Evolutionary conservation across 345 rosid genomes (phyloP).

Genomic region (Adansonia digitata): DNA sequence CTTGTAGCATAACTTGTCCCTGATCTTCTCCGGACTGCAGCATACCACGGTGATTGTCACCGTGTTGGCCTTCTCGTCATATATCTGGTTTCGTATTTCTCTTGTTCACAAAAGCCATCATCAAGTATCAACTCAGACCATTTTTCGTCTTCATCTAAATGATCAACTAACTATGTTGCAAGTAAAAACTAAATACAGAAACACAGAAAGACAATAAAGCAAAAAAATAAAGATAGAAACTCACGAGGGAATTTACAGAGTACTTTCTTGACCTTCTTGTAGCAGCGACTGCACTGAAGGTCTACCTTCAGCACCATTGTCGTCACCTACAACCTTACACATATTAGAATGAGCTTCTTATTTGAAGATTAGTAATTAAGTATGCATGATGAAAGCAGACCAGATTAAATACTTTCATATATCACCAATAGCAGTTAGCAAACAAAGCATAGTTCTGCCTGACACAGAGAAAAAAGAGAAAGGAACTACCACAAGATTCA

Average conservation of each 20-base stretch:
- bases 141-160: background rate
- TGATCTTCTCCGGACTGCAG: conserved; percentile 70
- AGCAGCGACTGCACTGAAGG: conserved; percentile 62
- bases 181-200: background rate
- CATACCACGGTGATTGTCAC: conserved; percentile 70
- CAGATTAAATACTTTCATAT: no score
- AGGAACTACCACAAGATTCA: no score
- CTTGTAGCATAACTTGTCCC: conserved; percentile 48
- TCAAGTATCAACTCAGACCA: conserved; percentile 35
- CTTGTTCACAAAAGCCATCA: conserved; percentile 37
- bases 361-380: no score
- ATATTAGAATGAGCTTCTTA: no score
- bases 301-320: conserved; percentile 65
- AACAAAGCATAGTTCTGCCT: no score
- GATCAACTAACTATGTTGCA: background rate
- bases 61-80: conserved; percentile 56
- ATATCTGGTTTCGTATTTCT: conserved; percentile 66
- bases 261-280: conserved; percentile 67
- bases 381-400: no score
- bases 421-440: no score
- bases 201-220: background rate
- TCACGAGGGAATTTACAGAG: conserved; percentile 71
- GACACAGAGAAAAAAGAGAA: no score
- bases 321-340: conserved; percentile 40
- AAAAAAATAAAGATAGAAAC: conserved; percentile 13